A percentile compares a stretch with the other conserved stretches of the same genome.
These are phyloP conservation scores for Marasmius fiardii DNA, from an alignment of 1,284 basidiomycete species.

Conservation along the genomic window DNA sequence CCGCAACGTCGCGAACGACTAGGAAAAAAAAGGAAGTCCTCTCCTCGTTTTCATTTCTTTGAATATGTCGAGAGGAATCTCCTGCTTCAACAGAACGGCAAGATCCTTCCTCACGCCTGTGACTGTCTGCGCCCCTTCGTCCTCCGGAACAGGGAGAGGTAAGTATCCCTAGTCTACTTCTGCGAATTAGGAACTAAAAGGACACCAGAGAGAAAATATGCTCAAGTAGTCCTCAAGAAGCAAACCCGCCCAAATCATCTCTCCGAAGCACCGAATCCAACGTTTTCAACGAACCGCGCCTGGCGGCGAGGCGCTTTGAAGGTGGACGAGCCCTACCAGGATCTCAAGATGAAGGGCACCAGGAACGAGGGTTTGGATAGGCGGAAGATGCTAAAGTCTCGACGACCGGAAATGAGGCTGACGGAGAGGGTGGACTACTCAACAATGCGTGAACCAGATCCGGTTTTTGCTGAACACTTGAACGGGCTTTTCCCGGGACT, in stretches of 20 bases:
- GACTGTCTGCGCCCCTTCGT: no score
- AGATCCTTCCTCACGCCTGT: no score
- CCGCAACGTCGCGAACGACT: no score
- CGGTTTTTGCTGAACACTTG: conserved; percentile 49
- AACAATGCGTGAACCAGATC: conserved; percentile 16
- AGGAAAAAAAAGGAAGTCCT: no score
- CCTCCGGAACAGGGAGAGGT: no score
- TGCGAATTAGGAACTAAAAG: no score
- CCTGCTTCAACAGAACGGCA: no score
- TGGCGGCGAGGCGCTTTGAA: conserved; percentile 12
- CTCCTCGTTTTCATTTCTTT: no score
- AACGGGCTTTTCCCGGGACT: conserved; percentile 60
- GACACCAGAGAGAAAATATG: conserved; percentile 19
- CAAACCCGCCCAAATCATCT: conserved; percentile 17
- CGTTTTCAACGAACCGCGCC: conserved; percentile 13
- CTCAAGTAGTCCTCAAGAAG: conserved; percentile 22
- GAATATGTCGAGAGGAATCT: no score
- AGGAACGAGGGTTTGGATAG: not conserved
- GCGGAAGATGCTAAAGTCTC: not conserved
- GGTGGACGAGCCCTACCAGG: not conserved
- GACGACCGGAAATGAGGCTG: not conserved
- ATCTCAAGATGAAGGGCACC: not conserved
- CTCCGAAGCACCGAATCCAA: conserved; percentile 13
- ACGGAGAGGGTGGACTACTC: conserved; percentile 11
- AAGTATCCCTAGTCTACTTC: no score